Evolutionary conservation across 495 filamentous ascomycete genomes (phyloP), one percentile per base, ranked within the genome.

Genomic region (Usnea hakonensis): DNA sequence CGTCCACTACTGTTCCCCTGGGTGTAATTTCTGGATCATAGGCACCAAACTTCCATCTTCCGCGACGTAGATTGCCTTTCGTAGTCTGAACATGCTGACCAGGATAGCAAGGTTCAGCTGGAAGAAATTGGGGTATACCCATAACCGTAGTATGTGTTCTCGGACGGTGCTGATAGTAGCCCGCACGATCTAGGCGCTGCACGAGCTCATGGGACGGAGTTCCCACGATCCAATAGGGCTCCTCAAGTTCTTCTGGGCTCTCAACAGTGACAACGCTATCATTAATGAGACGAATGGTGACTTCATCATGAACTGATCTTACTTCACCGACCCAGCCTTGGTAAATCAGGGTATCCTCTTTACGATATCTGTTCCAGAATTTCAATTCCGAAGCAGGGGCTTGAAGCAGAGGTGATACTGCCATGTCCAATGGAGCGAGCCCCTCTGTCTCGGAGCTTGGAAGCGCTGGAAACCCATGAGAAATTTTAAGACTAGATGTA

Each of bases 21-120:
- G 78, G 72, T 8, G 65, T 54, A 13, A 78, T 68, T 36, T 74
- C 61, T 68, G 68, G 74, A 62, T 78, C 70, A 60, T 81, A 84
- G 46, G 73, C 69, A 2, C 79, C 80, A 53, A 73, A 77, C 57
- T 73, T 71, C 79, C 80, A 83, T 37, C 72, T 66, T 0, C 80
- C 80, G 56, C 73, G 67, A 41, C 76, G 70, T 52, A 87, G 62
- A 62, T 83, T 82, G 16, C 70, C 76, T 44, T 79, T 78, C 57
- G 75, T 75, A 0, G 81, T 83, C 38, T 69, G 66, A 14, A 79
- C 77, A 46, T 71, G 72, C 63, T 83, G 78, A 10, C 84, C 84
- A 33, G 74, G 71, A 19, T 67, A 72, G 33, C 74, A 67, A 44
- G 57, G 53, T 17, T 70, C 67, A 37, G 63, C 52, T 17, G 67